Conservation (phyloP, 139 green algal genomes). For the Coelastrella sp. region DNA sequence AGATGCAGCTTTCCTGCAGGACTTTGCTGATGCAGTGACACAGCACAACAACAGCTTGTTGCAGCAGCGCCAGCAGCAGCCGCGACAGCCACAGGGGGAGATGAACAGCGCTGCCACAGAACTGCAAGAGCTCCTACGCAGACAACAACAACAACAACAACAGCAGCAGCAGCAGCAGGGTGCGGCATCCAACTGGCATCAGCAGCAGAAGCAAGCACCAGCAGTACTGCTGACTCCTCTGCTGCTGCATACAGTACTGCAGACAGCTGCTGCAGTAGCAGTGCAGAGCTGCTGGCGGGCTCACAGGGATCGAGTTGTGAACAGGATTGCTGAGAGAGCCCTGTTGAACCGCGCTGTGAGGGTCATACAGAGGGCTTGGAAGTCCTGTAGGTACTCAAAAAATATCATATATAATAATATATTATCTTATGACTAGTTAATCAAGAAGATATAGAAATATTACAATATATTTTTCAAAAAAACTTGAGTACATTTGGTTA, state of each 20-base stretch:
- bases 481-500: too few relatives aligned
- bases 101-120: neutral
- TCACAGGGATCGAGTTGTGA: neutral
- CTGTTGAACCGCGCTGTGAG: slow-evolving; percentile 12
- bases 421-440: neutral
- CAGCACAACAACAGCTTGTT: slow-evolving; percentile 3
- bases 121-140: neutral
- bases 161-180: neutral
- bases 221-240: neutral
- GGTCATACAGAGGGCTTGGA: slow-evolving; percentile 29
- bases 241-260: neutral
- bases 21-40: neutral
- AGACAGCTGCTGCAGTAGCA: neutral
- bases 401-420: neutral
- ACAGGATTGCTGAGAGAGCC: slow-evolving; percentile 2
- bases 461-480: too few relatives aligned
- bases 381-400: neutral
- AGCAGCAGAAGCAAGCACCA: slow-evolving; percentile 7
- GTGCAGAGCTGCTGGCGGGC: slow-evolving; percentile 27
- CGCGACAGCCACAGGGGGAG: neutral
- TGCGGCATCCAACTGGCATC: neutral
- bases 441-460: too few relatives aligned
- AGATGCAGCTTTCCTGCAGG: neutral
- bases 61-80: slow-evolving; percentile 14
- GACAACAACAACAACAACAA: neutral